phyloP scores from a whole-genome alignment of 1,139 yeast genomes.

The Pichia norvegensis region DNA sequence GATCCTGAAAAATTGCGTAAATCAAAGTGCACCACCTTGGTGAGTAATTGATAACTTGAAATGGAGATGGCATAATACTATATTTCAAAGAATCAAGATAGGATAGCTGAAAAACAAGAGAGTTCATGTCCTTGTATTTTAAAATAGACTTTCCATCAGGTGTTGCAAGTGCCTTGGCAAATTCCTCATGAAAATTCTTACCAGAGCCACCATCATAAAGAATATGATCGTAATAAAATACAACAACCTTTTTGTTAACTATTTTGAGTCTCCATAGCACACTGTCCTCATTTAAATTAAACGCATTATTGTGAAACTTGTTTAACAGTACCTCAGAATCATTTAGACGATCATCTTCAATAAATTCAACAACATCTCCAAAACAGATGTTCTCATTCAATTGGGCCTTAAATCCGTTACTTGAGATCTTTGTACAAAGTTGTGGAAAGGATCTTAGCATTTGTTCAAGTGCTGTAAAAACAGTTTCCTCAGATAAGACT shows the following conservation, averaged over 20 bases:
- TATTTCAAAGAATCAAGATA: neutral
- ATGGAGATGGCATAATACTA: constrained; percentile 4
- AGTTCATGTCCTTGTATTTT: neutral
- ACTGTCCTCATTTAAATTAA: constrained; percentile 1
- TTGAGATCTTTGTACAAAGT: constrained; percentile 3
- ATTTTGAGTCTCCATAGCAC: constrained; percentile 15
- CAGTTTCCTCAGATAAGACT: constrained; percentile 1
- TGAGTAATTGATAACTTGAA: constrained; percentile 1
- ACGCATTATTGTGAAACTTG: neutral
- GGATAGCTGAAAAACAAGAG: constrained; percentile 4
- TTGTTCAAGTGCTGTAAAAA: constrained; percentile 5
- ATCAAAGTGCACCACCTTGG: neutral
- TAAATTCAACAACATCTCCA: constrained; percentile 8
- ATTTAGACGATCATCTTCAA: constrained; percentile 2
- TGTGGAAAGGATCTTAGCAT: constrained; percentile 8
- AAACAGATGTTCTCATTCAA: constrained; percentile 3
- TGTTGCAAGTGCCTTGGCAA: constrained; percentile 22
- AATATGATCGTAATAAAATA: constrained; percentile 32
- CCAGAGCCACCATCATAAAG: constrained; percentile 35
- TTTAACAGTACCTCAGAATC: neutral
- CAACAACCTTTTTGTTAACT: constrained; percentile 14
- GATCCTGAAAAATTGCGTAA: neutral
- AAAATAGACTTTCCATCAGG: neutral
- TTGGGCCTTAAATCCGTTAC: neutral
- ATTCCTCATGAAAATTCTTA: constrained; percentile 31